Evolutionary conservation across 331 rosid genomes (phyloP), one percentile per base, ranked within the genome.

Genomic region (Malus hybrid): DNA sequence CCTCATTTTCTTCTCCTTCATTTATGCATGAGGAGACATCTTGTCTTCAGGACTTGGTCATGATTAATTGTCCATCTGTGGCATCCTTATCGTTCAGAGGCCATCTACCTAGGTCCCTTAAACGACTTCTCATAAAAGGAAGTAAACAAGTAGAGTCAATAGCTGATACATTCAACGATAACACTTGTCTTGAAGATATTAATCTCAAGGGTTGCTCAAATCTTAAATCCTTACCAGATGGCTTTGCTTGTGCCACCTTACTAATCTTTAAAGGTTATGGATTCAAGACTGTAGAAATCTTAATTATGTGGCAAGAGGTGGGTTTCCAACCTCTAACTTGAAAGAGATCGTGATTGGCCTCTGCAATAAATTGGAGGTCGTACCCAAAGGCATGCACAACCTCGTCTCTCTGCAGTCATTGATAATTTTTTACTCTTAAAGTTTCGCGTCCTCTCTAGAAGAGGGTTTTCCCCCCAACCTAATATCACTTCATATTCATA

Each of bases 161-260:
- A 65, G 68, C 69, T 46, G 28, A 44, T 11, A 44, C 29, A 3
- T 44, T 82, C 14, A 70, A 74, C 18, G 4, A 57, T 18, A 75
- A 70, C 33, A 74, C 74, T 6, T 44, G 72, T 67, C 61, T 82
- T n/a, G 78, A 79, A 61, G 57, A 24, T 48, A 65, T 79, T 59
- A 13, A 42, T 6, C 61, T 71, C 20, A 3, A 10, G 61, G n/a
- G 46, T 22, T 71, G 80, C 52, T 63, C 73, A 65, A 78, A 78
- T 12, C 80, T 79, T 42, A 66, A 65, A 65, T 70, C 67, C 68
- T 74, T 71, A 28, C 78, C 80, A 6, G 66, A 33, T 27, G 76
- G 80, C 63, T 24, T 24, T 1, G 24, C 1, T 19, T 75, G 20
- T 57, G 69, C n/a, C 39, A 42, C 83, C 80, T 71, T 16, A 19